Conservation (phyloP, 2,329 filamentous ascomycete species). For the Curvularia sp. region DNA sequence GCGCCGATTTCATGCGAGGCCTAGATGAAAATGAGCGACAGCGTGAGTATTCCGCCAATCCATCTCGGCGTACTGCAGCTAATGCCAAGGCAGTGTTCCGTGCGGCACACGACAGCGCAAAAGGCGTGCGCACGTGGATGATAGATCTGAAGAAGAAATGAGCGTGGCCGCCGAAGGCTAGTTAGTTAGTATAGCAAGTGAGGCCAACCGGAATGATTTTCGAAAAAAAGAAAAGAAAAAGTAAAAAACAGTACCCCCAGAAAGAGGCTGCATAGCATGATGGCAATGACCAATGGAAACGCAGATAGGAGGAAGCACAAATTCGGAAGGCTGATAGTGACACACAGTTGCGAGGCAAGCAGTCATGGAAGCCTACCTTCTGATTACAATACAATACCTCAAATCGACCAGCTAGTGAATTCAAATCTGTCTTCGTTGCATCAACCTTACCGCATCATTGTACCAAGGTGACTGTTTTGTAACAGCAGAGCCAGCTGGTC, state of each 20-base stretch:
- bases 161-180: constrained; percentile 7
- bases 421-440: constrained; percentile 8
- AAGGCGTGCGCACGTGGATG: constrained; percentile 57
- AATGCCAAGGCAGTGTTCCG: constrained; percentile 52
- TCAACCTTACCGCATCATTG: constrained; percentile 33
- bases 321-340: constrained; percentile 6
- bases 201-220: background rate
- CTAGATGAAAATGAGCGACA: constrained; percentile 89
- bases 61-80: constrained; percentile 5
- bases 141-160: constrained; percentile 52
- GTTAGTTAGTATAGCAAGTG: background rate
- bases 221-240: background rate
- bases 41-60: constrained; percentile 51
- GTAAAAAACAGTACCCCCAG: too few species aligned
- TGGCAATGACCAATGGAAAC: constrained; percentile 1
- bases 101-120: constrained; percentile 57
- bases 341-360: constrained; percentile 19
- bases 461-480: constrained; percentile 49
- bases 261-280: constrained; percentile 4
- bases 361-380: constrained; percentile 33
- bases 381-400: constrained; percentile 39
- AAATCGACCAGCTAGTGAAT: constrained; percentile 22
- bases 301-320: constrained; percentile 2
- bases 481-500: constrained; percentile 47
- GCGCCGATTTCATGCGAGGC: constrained; percentile 83